Evolutionary conservation across 768 basidiomycete species (phyloP).

Genomic region (Termitomyces sp.): DNA sequence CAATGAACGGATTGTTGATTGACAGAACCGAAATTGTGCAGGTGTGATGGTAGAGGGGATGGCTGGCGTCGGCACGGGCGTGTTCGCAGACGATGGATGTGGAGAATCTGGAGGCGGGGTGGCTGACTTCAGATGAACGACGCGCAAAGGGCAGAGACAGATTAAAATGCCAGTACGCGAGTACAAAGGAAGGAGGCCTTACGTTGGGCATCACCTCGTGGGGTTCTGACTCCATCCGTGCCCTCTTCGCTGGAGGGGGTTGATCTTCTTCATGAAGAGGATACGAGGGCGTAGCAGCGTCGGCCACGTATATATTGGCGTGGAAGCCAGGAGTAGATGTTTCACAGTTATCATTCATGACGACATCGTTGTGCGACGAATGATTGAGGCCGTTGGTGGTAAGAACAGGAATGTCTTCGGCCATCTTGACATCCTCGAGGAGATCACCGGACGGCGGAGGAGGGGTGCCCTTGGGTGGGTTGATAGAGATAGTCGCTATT

Average conservation of each 20-base stretch:
- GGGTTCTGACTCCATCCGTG: slow-evolving; percentile 70
- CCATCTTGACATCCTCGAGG: slow-evolving; percentile 53
- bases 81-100: slow-evolving; percentile 26
- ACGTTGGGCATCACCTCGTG: slow-evolving; percentile 75
- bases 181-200: slow-evolving; percentile 40
- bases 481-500: slow-evolving; percentile 37
- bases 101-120: slow-evolving; percentile 68
- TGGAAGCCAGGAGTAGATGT: slow-evolving; percentile 31
- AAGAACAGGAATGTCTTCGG: slow-evolving; percentile 27
- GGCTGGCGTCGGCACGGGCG: slow-evolving; percentile 27
- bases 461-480: slow-evolving; percentile 39
- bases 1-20: slow-evolving; percentile 70
- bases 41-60: slow-evolving; percentile 46
- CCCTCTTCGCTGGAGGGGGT: slow-evolving; percentile 81
- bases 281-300: slow-evolving; percentile 25
- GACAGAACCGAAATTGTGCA: slow-evolving; percentile 75
- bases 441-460: slow-evolving; percentile 36
- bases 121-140: slow-evolving; percentile 53
- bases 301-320: slow-evolving; percentile 33
- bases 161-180: slow-evolving; percentile 54
- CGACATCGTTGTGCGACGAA: slow-evolving; percentile 27
- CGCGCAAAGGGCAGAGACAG: slow-evolving; percentile 15
- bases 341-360: slow-evolving; percentile 34
- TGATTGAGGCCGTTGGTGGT: slow-evolving; percentile 26
- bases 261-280: slow-evolving; percentile 49